These are phyloP conservation scores for Colletotrichum zoysiae DNA, from an alignment of 2,329 filamentous ascomycete species.

Conservation along the genomic window DNA sequence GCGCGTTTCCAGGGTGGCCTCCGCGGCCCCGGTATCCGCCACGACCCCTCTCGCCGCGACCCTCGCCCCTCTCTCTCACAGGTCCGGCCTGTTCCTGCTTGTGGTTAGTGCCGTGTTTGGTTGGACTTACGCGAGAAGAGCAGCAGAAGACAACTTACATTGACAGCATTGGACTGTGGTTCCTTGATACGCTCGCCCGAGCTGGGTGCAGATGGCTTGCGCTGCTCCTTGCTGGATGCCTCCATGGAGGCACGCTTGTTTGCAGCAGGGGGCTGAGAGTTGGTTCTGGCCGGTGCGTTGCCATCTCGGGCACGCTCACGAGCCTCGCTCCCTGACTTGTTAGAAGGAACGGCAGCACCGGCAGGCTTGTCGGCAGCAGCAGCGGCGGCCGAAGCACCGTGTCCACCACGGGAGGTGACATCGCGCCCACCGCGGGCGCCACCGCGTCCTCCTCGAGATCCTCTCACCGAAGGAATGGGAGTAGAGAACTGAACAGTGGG, in stretches of 20 bases:
- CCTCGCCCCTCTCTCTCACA: constrained; percentile 49
- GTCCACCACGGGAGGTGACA: constrained; percentile 47
- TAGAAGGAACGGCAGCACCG: constrained; percentile 47
- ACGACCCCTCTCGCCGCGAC: constrained; percentile 56
- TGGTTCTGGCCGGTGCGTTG: constrained; percentile 51
- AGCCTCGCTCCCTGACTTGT: constrained; percentile 51
- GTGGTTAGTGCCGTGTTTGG: constrained; percentile 43
- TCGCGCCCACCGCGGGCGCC: constrained; percentile 61
- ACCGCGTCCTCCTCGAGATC: constrained; percentile 61
- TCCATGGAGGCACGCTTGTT: constrained; percentile 63
- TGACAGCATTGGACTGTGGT: constrained; percentile 30
- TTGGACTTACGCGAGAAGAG: constrained; percentile 1
- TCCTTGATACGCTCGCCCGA: constrained; percentile 52
- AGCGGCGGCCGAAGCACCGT: constrained; percentile 43
- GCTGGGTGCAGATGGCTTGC: constrained; percentile 56
- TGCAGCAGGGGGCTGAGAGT: constrained; percentile 51
- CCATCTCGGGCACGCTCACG: constrained; percentile 55
- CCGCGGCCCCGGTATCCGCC: constrained; percentile 62
- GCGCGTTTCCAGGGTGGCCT: constrained; percentile 51
- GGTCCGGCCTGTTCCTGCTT: constrained; percentile 46
- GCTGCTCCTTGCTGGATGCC: constrained; percentile 57
- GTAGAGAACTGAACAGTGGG: constrained; percentile 91
- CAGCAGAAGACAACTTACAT: constrained; percentile 15
- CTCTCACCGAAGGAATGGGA: constrained; percentile 71
- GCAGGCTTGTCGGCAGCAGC: constrained; percentile 55